Percentiles rank a stretch among this genome's conserved stretches.
Conservation (phyloP, 2,329 filamentous ascomycete genomes). For the Botrytis cinerea region DNA sequence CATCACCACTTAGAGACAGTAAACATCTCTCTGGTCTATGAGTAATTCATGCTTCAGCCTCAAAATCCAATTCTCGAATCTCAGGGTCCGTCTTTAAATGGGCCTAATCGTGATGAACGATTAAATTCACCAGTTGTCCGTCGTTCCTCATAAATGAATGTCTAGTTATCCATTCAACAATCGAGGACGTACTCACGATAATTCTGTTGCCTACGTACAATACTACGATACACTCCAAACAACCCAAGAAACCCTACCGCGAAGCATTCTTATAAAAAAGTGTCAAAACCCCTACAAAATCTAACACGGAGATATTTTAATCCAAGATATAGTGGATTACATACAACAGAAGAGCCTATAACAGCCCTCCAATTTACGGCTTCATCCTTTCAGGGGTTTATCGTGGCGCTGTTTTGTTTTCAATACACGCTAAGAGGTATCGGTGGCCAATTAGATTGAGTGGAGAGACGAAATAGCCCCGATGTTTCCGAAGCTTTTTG, state of each 20-base stretch:
- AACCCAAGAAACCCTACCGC: background rate
- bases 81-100: background rate
- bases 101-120: background rate
- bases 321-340: background rate
- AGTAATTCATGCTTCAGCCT: background rate
- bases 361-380: background rate
- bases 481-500: background rate
- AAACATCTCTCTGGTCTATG: background rate
- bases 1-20: background rate
- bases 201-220: background rate
- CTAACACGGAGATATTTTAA: background rate
- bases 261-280: background rate
- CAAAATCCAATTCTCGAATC: background rate
- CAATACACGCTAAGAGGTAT: background rate
- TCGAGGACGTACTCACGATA: background rate
- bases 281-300: background rate
- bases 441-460: background rate
- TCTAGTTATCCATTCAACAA: background rate
- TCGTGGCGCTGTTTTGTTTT: constrained; percentile 10
- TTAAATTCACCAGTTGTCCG: background rate
- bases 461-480: background rate
- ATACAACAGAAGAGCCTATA: background rate
- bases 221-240: background rate
- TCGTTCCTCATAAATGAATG: background rate
- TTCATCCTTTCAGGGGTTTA: background rate